These are phyloP conservation scores for Solanum piurae DNA, from an alignment of 257 asterid genomes.

Conservation along the genomic window DNA sequence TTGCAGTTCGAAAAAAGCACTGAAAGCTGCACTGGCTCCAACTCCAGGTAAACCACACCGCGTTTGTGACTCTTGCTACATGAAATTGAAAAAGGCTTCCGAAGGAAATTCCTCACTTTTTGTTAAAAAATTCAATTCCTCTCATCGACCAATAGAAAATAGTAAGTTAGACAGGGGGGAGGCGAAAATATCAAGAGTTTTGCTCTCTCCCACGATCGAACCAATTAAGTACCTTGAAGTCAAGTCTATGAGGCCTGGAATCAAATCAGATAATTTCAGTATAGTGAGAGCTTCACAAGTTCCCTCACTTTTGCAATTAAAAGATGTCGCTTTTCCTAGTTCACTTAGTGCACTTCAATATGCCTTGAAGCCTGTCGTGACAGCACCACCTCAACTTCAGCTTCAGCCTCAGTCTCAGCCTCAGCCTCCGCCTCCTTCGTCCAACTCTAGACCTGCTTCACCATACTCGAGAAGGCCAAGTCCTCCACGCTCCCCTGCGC, in stretches of 20 bases:
- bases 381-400: conserved; percentile 29
- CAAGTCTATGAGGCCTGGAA: conserved; percentile 40
- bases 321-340: conserved; percentile 87
- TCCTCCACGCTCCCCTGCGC: conserved; percentile 70
- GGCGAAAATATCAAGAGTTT: conserved; percentile 35
- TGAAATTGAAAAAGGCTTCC: conserved; percentile 55
- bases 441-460: conserved; percentile 70
- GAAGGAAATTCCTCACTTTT: conserved; percentile 34
- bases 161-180: conserved; percentile 37
- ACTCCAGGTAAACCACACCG: conserved; percentile 94
- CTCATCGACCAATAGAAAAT: conserved; percentile 38
- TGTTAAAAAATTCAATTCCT: conserved; percentile 32
- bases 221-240: conserved; percentile 83
- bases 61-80: conserved; percentile 73
- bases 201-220: conserved; percentile 60
- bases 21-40: conserved; percentile 83
- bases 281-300: conserved; percentile 86
- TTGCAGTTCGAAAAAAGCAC: conserved; percentile 87
- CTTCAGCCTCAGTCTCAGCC: conserved; percentile 30
- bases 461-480: conserved; percentile 89
- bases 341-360: conserved; percentile 82
- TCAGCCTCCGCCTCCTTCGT: conserved; percentile 19
- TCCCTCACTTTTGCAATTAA: conserved; percentile 72
- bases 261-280: conserved; percentile 30
- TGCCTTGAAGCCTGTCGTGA: conserved; percentile 59